These are phyloP conservation scores for Daldinia eschscholtzii DNA, from an alignment of 2,329 filamentous ascomycete species.

Conservation along the genomic window DNA sequence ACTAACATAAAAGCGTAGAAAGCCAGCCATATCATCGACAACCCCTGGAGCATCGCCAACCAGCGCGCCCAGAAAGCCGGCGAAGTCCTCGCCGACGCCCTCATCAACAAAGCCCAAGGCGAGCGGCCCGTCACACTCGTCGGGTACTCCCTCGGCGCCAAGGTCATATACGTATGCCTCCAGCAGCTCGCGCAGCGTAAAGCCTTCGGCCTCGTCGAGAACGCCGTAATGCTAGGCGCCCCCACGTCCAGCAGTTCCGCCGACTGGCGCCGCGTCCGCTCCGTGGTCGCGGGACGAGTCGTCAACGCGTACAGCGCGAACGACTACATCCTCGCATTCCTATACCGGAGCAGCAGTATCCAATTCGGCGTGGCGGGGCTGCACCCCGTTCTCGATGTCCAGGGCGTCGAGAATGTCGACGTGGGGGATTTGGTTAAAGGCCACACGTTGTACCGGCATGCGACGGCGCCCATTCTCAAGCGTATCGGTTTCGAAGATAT, in stretches of 20 bases:
- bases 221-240: constrained; percentile 84
- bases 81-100: constrained; percentile 80
- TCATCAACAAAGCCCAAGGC: constrained; percentile 86
- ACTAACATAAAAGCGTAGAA: constrained; percentile 55
- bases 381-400: constrained; percentile 76
- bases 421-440: constrained; percentile 75
- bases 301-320: constrained; percentile 90
- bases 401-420: constrained; percentile 75
- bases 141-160: constrained; percentile 84
- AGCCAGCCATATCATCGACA: constrained; percentile 80
- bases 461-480: constrained; percentile 75
- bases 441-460: constrained; percentile 77
- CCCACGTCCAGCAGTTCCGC: constrained; percentile 78
- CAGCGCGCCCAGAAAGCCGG: constrained; percentile 80
- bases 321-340: constrained; percentile 88
- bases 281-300: constrained; percentile 83
- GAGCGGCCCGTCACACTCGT: constrained; percentile 84
- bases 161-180: constrained; percentile 86
- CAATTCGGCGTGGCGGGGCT: constrained; percentile 88
- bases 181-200: constrained; percentile 79
- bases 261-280: constrained; percentile 83
- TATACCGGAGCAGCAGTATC: constrained; percentile 86
- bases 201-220: constrained; percentile 87
- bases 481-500: constrained; percentile 78
- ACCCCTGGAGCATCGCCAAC: constrained; percentile 83